Evolutionary conservation across 805 yeast genomes (phyloP).

Genomic region (Monosporozyma unispora): DNA sequence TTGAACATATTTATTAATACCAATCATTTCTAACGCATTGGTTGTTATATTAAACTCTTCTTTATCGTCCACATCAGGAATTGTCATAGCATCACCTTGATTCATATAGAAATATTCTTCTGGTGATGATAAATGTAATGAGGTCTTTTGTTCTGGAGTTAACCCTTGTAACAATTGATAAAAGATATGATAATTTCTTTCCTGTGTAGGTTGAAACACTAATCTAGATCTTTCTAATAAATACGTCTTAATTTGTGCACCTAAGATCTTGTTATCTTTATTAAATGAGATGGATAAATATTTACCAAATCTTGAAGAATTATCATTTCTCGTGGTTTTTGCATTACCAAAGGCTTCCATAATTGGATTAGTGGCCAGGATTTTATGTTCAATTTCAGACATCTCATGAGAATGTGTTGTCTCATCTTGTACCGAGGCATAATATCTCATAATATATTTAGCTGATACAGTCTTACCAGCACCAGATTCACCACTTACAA

Average conservation of each 20-base stretch:
- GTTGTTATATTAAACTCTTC: conserved; percentile 67
- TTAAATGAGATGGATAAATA: conserved; percentile 86
- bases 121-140: conserved; percentile 54
- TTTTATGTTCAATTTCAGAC: conserved; percentile 87
- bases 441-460: conserved; percentile 93
- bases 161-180: conserved; percentile 82
- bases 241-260: conserved; percentile 90
- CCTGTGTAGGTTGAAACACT: conserved; percentile 82
- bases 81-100: conserved; percentile 73
- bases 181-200: conserved; percentile 91
- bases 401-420: conserved; percentile 41
- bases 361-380: conserved; percentile 89
- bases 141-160: conserved; percentile 39
- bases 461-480: conserved; percentile 98
- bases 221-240: conserved; percentile 87
- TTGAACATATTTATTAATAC: conserved; percentile 55
- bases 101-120: conserved; percentile 73
- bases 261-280: conserved; percentile 68
- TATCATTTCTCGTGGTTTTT: conserved; percentile 82
- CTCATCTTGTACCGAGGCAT: conserved; percentile 77
- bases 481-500: conserved; percentile 96
- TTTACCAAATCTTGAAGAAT: conserved; percentile 92
- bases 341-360: conserved; percentile 94
- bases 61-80: conserved; percentile 74
- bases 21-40: conserved; percentile 70